Evolutionary conservation across 352 stramenopile species (phyloP).

Genomic region (Phytophthora quininea): DNA sequence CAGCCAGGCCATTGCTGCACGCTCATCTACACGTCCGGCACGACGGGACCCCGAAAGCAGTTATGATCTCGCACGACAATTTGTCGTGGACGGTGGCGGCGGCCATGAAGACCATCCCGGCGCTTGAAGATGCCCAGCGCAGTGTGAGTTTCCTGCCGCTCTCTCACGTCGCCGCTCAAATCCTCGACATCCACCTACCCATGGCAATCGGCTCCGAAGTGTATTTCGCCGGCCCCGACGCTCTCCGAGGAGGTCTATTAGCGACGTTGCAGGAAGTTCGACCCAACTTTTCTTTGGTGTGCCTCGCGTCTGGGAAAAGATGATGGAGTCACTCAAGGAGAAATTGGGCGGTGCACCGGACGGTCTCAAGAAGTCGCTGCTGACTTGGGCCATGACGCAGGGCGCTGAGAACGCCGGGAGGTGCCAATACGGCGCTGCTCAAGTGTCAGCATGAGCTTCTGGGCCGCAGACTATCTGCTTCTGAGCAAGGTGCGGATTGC

Average conservation of each 20-base stretch:
- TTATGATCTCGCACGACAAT: slow-evolving; percentile 84
- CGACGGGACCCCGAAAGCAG: slow-evolving; percentile 70
- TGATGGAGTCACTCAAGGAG: slow-evolving; percentile 81
- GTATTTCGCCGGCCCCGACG: slow-evolving; percentile 79
- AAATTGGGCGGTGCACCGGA: slow-evolving; percentile 28
- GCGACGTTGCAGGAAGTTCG: slow-evolving; percentile 69
- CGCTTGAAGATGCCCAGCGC: slow-evolving; percentile 57
- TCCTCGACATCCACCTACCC: slow-evolving; percentile 82
- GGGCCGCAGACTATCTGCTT: slow-evolving; percentile 84
- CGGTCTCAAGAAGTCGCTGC: slow-evolving; percentile 85
- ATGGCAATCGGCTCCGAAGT: slow-evolving; percentile 66
- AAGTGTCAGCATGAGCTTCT: slow-evolving; percentile 69
- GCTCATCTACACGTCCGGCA: slow-evolving; percentile 93
- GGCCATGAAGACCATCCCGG: slow-evolving; percentile 56
- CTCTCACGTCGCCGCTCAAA: slow-evolving; percentile 80
- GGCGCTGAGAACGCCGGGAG: slow-evolving; percentile 61
- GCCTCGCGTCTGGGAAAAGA: slow-evolving; percentile 88
- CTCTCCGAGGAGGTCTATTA: slow-evolving; percentile 68
- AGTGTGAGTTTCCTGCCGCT: slow-evolving; percentile 85
- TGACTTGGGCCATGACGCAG: slow-evolving; percentile 83
- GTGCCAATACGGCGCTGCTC: slow-evolving; percentile 69
- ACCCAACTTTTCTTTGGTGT: slow-evolving; percentile 86
- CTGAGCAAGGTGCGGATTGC: slow-evolving; percentile 79
- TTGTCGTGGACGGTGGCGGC: slow-evolving; percentile 72
- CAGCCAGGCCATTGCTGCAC: slow-evolving; percentile 72